Conservation (phyloP, 129 eudicot species). For the Oenanthe sinensis region DNA sequence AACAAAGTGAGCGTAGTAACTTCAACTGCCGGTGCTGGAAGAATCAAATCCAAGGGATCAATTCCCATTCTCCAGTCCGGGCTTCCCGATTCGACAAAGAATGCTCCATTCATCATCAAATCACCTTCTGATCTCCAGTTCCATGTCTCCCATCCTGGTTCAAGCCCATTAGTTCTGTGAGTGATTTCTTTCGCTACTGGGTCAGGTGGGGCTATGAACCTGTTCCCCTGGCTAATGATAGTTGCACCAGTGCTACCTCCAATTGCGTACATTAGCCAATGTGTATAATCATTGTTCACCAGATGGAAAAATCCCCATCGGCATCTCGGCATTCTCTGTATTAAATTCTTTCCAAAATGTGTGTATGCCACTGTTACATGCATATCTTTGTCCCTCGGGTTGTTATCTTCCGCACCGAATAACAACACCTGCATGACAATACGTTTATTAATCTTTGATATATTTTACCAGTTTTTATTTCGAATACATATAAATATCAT, state of each 20-base stretch:
- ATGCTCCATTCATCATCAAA: slow-evolving; percentile 30
- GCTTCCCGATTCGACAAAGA: slow-evolving; percentile 22
- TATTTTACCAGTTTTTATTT: no score
- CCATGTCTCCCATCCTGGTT: slow-evolving; percentile 29
- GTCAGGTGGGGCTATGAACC: slow-evolving; percentile 25
- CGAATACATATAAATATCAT: no score
- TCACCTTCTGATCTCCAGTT: slow-evolving; percentile 41
- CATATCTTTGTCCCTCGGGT: slow-evolving; percentile 15
- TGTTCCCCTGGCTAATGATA: slow-evolving; percentile 39
- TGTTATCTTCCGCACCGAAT: slow-evolving; percentile 23
- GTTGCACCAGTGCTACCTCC: slow-evolving; percentile 26
- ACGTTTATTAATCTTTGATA: no score
- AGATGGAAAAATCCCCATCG: slow-evolving; percentile 29
- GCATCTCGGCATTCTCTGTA: slow-evolving; percentile 33
- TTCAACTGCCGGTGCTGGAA: slow-evolving; percentile 16
- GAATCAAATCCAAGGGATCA: slow-evolving; percentile 10
- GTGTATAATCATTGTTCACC: slow-evolving; percentile 33
- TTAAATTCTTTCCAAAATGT: slow-evolving; percentile 20
- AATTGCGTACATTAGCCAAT: slow-evolving; percentile 34
- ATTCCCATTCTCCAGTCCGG: slow-evolving; percentile 1
- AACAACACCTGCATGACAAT: slow-evolving; percentile 18
- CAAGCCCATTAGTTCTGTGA: slow-evolving; percentile 9
- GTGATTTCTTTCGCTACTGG: slow-evolving; percentile 6
- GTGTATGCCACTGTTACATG: slow-evolving; percentile 27
- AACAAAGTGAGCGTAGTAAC: slow-evolving; percentile 20